A percentile compares a stretch with the other conserved stretches of the same genome.
These are phyloP conservation scores for Alternaria conjuncta DNA, from an alignment of 2,329 filamentous ascomycete genomes.

Conservation along the genomic window DNA sequence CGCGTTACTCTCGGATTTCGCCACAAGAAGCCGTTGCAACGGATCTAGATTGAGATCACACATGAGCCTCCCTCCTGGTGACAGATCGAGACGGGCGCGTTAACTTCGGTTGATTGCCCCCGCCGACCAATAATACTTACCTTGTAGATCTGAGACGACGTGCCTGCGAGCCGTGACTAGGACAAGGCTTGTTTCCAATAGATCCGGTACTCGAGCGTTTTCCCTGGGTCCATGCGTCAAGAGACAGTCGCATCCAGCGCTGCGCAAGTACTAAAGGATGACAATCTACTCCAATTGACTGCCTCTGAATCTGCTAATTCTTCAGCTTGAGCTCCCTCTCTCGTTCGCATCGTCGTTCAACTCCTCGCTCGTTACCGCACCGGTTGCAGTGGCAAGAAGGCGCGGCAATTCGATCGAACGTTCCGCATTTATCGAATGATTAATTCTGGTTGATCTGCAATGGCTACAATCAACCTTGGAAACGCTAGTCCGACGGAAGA, in stretches of 20 bases:
- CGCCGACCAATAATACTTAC: slow-evolving; percentile 39
- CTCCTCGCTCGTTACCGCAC: slow-evolving; percentile 8
- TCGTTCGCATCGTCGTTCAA: slow-evolving; percentile 2
- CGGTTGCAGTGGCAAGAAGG: slow-evolving; percentile 30
- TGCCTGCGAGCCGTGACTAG: slow-evolving; percentile 42
- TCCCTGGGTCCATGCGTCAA: slow-evolving; percentile 36
- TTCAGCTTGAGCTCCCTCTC: slow-evolving; percentile 13
- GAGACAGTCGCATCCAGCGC: slow-evolving; percentile 30
- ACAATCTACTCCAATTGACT: slow-evolving; percentile 38
- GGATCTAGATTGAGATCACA: slow-evolving; percentile 40
- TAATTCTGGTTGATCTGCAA: slow-evolving; percentile 31
- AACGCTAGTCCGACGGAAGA: slow-evolving; percentile 37
- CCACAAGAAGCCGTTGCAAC: slow-evolving; percentile 35
- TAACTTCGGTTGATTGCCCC: slow-evolving; percentile 43
- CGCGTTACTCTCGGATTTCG: slow-evolving; percentile 29
- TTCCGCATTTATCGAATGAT: slow-evolving; percentile 27
- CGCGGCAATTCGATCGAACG: slow-evolving; percentile 35
- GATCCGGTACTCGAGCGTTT: slow-evolving; percentile 45
- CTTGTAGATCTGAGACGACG: slow-evolving; percentile 36
- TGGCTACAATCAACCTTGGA: slow-evolving; percentile 40
- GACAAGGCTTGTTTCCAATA: slow-evolving; percentile 47
- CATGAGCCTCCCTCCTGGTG: slow-evolving; percentile 30
- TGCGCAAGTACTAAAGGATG: slow-evolving; percentile 47
- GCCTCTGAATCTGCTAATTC: slow-evolving; percentile 20
- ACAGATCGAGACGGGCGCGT: slow-evolving; percentile 33